These are phyloP conservation scores for Boletus bicolor DNA, from an alignment of 768 basidiomycete genomes.

Conservation along the genomic window DNA sequence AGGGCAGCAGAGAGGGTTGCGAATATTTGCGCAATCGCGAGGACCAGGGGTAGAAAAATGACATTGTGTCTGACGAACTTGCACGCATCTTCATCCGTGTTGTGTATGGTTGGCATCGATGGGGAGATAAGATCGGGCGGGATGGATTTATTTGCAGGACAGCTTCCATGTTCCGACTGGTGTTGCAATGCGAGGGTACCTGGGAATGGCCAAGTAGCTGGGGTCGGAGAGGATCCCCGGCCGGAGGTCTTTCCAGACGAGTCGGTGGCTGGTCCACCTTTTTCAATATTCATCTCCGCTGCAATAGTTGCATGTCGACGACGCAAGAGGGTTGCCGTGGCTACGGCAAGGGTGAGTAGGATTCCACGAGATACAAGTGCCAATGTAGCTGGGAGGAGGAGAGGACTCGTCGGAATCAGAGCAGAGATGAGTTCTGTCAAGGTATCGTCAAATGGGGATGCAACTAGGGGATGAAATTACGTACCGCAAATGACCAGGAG, in stretches of 20 bases:
- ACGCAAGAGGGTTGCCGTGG: slow-evolving; percentile 6
- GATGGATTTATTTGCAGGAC: neutral
- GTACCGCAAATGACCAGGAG: slow-evolving; percentile 29
- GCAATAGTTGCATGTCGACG: neutral
- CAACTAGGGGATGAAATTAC: neutral
- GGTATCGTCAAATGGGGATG: neutral
- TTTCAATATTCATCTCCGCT: slow-evolving; percentile 13
- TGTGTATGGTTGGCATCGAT: neutral
- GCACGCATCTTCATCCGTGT: neutral
- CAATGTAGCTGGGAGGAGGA: slow-evolving; percentile 23
- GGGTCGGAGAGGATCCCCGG: slow-evolving; percentile 30
- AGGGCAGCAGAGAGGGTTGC: slow-evolving; percentile 26
- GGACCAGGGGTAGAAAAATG: slow-evolving; percentile 6
- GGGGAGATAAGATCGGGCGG: slow-evolving; percentile 2
- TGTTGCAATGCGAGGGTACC: slow-evolving; percentile 24
- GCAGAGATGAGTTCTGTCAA: slow-evolving; percentile 25
- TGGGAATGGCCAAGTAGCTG: slow-evolving; percentile 33
- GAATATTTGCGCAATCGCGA: slow-evolving; percentile 21
- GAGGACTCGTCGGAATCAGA: slow-evolving; percentile 23
- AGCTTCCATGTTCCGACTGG: neutral
- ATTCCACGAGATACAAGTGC: slow-evolving; percentile 23
- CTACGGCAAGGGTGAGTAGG: slow-evolving; percentile 17
- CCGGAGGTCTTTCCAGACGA: slow-evolving; percentile 4
- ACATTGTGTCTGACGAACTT: neutral
- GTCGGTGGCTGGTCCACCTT: neutral